These are phyloP conservation scores for Thelephora ganbajun DNA, from an alignment of 768 basidiomycete species.

Conservation along the genomic window DNA sequence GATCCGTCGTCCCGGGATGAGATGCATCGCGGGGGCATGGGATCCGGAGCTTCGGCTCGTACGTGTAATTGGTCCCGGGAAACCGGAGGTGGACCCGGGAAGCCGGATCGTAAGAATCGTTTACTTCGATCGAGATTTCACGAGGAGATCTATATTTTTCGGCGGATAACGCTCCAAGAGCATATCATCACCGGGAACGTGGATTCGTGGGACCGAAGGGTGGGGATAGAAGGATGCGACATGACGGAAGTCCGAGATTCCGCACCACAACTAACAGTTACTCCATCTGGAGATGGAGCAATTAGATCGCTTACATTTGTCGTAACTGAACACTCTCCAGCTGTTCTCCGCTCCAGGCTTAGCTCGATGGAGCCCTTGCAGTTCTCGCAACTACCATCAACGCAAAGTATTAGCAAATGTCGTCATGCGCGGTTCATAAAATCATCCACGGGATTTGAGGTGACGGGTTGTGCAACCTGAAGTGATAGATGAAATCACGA, in stretches of 20 bases:
- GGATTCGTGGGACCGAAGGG: neutral
- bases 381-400: slow-evolving; percentile 41
- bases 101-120: too few species aligned
- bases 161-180: neutral
- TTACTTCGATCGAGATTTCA: too few species aligned
- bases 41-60: too few species aligned
- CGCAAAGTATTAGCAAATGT: neutral
- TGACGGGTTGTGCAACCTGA: neutral
- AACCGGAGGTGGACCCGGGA: too few species aligned
- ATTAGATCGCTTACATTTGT: slow-evolving; percentile 36
- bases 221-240: too few species aligned
- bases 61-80: too few species aligned
- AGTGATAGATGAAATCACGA: neutral
- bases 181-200: too few species aligned
- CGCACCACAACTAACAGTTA: too few species aligned
- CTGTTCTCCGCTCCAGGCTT: slow-evolving; percentile 46
- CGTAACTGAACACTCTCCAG: slow-evolving; percentile 55
- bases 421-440: neutral
- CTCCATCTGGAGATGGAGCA: neutral
- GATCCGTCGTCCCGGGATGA: neutral
- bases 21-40: neutral
- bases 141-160: neutral
- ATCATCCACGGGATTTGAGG: neutral
- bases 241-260: too few species aligned
- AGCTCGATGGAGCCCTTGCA: slow-evolving; percentile 48